Conservation (phyloP, 2,329 filamentous ascomycete genomes). For the Cladosporium sphaerospermum region DNA sequence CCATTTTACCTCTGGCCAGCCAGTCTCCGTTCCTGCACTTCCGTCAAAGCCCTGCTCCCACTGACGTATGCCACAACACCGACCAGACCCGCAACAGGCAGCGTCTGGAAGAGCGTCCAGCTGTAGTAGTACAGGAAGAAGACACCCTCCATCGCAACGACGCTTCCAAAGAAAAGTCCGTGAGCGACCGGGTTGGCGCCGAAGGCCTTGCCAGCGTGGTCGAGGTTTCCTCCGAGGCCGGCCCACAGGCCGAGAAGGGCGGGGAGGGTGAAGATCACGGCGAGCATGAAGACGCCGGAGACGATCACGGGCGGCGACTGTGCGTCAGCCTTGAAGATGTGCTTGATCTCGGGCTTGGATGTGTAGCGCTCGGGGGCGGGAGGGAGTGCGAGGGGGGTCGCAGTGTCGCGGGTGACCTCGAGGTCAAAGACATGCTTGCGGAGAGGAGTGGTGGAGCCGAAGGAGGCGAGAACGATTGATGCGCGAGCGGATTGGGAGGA, state of each 20-base stretch:
- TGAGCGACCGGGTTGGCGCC: slow-evolving; percentile 74
- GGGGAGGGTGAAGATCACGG: slow-evolving; percentile 68
- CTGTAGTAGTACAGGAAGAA: slow-evolving; percentile 91
- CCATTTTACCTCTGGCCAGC: slow-evolving; percentile 56
- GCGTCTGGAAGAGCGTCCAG: slow-evolving; percentile 86
- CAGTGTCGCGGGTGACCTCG: slow-evolving; percentile 57
- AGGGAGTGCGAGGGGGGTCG: slow-evolving; percentile 52
- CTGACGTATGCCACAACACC: slow-evolving; percentile 72
- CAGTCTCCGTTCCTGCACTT: slow-evolving; percentile 83
- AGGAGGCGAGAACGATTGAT: slow-evolving; percentile 79
- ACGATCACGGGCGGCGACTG: slow-evolving; percentile 74
- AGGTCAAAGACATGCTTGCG: slow-evolving; percentile 68
- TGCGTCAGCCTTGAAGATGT: slow-evolving; percentile 78
- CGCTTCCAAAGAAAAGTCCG: slow-evolving; percentile 75
- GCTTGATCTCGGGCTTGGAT: slow-evolving; percentile 77
- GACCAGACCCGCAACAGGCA: slow-evolving; percentile 66
- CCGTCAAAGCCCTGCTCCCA: slow-evolving; percentile 81
- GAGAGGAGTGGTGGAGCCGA: slow-evolving; percentile 66
- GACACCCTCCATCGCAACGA: slow-evolving; percentile 79
- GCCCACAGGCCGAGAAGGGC: slow-evolving; percentile 69
- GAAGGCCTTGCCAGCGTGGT: slow-evolving; percentile 70
- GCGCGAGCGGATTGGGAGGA: slow-evolving; percentile 64
- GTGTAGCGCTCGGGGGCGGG: slow-evolving; percentile 74
- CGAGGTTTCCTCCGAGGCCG: slow-evolving; percentile 73
- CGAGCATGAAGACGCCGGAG: slow-evolving; percentile 68